phyloP scores from a whole-genome alignment of 768 basidiomycete species.

The Leccinum subgranulosum region DNA sequence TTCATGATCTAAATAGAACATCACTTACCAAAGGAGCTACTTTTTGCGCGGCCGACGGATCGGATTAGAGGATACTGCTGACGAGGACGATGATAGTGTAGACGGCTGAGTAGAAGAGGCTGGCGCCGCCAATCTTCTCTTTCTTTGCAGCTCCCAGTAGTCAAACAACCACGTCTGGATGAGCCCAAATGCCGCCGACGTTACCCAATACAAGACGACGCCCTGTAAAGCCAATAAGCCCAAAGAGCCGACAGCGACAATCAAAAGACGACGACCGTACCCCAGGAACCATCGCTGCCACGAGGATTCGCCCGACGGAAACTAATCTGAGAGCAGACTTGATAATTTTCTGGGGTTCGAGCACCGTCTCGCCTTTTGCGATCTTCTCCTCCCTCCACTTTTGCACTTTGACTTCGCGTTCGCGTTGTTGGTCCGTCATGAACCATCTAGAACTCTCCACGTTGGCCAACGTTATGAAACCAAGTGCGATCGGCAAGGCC shows the following conservation, averaged over 20 bases:
- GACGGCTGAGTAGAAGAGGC: background rate
- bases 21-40: conserved; percentile 20
- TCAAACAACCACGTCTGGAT: conserved; percentile 74
- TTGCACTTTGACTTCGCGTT: conserved; percentile 46
- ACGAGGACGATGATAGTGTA: background rate
- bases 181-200: conserved; percentile 72
- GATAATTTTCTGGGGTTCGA: conserved; percentile 48
- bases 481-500: conserved; percentile 65
- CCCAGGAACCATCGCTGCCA: conserved; percentile 69
- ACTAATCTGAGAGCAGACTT: conserved; percentile 54
- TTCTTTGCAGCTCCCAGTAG: conserved; percentile 51
- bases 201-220: conserved; percentile 72
- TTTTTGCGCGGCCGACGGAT: conserved; percentile 7
- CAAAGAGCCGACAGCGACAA: background rate
- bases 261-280: conserved; percentile 37
- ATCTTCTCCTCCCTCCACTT: conserved; percentile 43
- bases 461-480: conserved; percentile 73
- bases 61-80: background rate
- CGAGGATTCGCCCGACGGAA: conserved; percentile 63
- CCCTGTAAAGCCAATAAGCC: conserved; percentile 36
- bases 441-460: conserved; percentile 79
- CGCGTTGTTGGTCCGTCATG: conserved; percentile 53
- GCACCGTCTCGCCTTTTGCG: conserved; percentile 42
- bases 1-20: conserved; percentile 27
- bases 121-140: conserved; percentile 14